phyloP scores from a whole-genome alignment of 257 asterid genomes.

The Rubia yunnanensis region DNA sequence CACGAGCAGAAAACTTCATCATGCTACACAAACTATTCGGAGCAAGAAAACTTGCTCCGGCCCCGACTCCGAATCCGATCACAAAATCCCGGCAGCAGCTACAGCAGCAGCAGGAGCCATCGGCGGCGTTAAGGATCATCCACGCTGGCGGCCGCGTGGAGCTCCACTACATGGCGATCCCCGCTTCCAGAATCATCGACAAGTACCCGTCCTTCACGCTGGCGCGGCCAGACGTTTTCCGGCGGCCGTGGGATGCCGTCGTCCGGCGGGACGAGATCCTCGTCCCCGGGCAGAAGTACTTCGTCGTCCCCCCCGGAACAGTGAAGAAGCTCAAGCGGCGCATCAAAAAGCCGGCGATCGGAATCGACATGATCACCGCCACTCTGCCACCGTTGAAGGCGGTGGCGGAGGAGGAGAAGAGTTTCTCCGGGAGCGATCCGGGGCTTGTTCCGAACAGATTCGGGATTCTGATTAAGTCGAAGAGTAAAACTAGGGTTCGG shows the following conservation, averaged over 20 bases:
- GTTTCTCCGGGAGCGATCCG: conserved; percentile 9
- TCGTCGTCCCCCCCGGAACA: conserved; percentile 44
- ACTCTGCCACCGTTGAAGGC: background rate
- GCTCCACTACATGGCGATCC: conserved; percentile 63
- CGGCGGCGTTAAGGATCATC: conserved; percentile 48
- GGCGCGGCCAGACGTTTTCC: conserved; percentile 53
- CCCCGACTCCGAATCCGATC: background rate
- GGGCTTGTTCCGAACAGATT: background rate
- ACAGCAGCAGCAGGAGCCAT: conserved; percentile 1
- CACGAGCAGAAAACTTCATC: background rate
- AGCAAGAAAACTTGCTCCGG: conserved; percentile 6
- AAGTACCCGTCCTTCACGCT: conserved; percentile 46
- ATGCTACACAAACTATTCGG: conserved; percentile 9
- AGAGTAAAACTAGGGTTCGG: conserved; percentile 25
- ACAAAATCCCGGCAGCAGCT: background rate
- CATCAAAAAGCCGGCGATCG: conserved; percentile 19
- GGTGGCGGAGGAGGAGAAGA: background rate
- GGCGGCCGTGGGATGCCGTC: conserved; percentile 54
- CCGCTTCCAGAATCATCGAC: conserved; percentile 47
- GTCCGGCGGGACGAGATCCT: conserved; percentile 53
- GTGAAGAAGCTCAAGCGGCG: conserved; percentile 48
- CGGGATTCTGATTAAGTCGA: conserved; percentile 40
- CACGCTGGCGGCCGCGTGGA: conserved; percentile 56
- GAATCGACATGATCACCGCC: background rate
- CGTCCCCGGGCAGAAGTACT: conserved; percentile 56